Base-by-base conservation (phyloP, 2,329 filamentous ascomycete species). In the Penicillium sp. region DNA sequence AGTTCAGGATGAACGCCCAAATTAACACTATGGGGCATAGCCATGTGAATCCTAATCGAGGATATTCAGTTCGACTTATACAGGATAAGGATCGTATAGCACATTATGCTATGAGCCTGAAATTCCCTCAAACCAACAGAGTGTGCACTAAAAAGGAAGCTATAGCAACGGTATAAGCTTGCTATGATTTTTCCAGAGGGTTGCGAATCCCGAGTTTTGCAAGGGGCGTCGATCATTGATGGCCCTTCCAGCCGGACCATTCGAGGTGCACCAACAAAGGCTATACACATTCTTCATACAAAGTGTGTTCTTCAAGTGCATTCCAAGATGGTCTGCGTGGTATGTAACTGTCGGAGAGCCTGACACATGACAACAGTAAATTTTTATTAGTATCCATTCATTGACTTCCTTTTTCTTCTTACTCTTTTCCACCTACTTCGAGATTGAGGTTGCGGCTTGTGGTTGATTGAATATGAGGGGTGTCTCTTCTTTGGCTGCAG, bases 401-500 rank as follows among this genome's bases (percentile, higher is more conserved):
- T 25, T 31, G 45, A 33, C 7, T 16, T 15, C 39, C 33, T 39
- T 27, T 8, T 8, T 33, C 41, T 23, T 23, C 23, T n/a, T 27
- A 16, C 25, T 27, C 11, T 29, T 45, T 38, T 48, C 43, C 29
- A 52, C 9, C 13, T 53, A 34, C 39, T 53, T 56, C n/a, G 43
- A 55, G 48, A 43, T 46, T 47, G 59, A 53, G 54, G 46, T 57
- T 44, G 43, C 36, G 55, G 55, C 40, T 31, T 34, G 29, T 34
- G 19, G 41, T 50, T 15, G 55, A 47, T 50, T 50, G 31, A 65
- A 43, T 54, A 68, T 68, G 66, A 50, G 59, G 44, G 41, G 58
- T 6, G 45, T 56, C 29, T 27, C 60, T 19, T 60, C 49, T 40
- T 45, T 57, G n/a, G 33, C 50, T 56, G 53, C 58, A 23, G 8